phyloP scores from a whole-genome alignment of 2,329 filamentous ascomycete genomes.

The Colletotrichum phormii region DNA sequence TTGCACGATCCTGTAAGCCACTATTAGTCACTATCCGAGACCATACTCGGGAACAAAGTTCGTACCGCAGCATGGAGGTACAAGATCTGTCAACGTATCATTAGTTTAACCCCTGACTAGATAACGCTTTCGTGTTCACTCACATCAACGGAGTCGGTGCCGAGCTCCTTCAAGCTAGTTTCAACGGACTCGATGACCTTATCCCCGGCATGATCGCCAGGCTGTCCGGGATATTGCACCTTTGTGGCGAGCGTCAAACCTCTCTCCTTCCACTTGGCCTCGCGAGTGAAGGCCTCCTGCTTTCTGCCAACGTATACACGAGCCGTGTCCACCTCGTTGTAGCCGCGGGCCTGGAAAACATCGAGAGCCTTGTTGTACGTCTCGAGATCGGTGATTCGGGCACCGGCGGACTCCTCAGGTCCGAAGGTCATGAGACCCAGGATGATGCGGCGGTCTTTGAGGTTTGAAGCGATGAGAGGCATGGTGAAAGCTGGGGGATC shows the following conservation, averaged over 20 bases:
- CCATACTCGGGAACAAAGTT: not conserved
- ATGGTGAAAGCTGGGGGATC: slow-evolving; percentile 47
- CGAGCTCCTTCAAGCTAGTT: slow-evolving; percentile 76
- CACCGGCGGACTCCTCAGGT: slow-evolving; percentile 69
- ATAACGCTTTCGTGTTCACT: slow-evolving; percentile 41
- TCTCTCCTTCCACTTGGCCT: slow-evolving; percentile 82
- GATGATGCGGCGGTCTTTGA: slow-evolving; percentile 77
- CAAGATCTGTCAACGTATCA: slow-evolving; percentile 62
- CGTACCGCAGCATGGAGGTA: slow-evolving; percentile 76
- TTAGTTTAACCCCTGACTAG: not conserved
- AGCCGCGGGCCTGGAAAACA: slow-evolving; percentile 80
- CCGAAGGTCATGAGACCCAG: slow-evolving; percentile 90
- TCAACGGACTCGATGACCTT: slow-evolving; percentile 75
- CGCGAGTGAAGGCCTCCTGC: slow-evolving; percentile 83
- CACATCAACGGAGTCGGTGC: slow-evolving; percentile 78
- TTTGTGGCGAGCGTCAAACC: slow-evolving; percentile 86
- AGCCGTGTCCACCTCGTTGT: slow-evolving; percentile 88
- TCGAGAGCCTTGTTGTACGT: slow-evolving; percentile 81
- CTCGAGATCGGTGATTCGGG: slow-evolving; percentile 74
- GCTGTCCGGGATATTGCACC: slow-evolving; percentile 69
- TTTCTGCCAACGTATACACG: slow-evolving; percentile 76
- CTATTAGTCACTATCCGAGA: slow-evolving; percentile 2
- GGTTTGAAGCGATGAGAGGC: slow-evolving; percentile 57
- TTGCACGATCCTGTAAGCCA: slow-evolving; percentile 61
- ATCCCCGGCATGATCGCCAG: slow-evolving; percentile 71